Base-by-base conservation (phyloP, 768 basidiomycete species). In the Termitomyces sp. region DNA sequence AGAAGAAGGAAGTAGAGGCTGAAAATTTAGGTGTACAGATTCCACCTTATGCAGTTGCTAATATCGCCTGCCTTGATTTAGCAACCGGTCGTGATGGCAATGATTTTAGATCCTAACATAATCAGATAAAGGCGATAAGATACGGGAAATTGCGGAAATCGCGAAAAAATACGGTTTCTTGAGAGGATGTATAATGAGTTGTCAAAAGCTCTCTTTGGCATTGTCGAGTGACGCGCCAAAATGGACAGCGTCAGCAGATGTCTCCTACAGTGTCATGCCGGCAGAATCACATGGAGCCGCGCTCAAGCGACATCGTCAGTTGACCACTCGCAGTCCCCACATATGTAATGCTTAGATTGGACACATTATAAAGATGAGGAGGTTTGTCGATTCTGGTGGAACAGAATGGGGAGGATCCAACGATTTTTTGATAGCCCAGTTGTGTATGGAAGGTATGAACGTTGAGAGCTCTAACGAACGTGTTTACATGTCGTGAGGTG, bases 81-180 rank as follows among this genome's bases (percentile, higher is more conserved):
- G 60, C 52, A 63, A 48, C 49, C 37, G 60, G 66, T 67, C 43
- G 61, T 59, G 67, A 66, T 61, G 65, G 60, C 20, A 53, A 63
- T 65, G 10, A 46, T 53, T n/a, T 64, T 60, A 60, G 68, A 63
- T 62, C 54, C 54, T 64, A 64, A 60, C 36, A 65, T 11, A 31
- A 6, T 45, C 59, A 68, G 65, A 61, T 29, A 56, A 43, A 58
- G 14, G 25, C 29, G 60, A 61, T 61, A 60, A 63, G 45, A 53
- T 12, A 9, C 38, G 4, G 9, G 25, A 15, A 54, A 20, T 14
- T 55, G 10, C 11, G 40, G 40, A 15, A 7, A 12, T 38, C 14
- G 9, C 7, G 1, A 31, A 52, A 37, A 52, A 43, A 17, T 43
- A 25, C 25, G 25, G 25, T 25, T 25, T 25, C 25, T 25, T 25